These are phyloP conservation scores for Trebouxia gelatinosa DNA, from an alignment of 163 green algal species.

Conservation along the genomic window DNA sequence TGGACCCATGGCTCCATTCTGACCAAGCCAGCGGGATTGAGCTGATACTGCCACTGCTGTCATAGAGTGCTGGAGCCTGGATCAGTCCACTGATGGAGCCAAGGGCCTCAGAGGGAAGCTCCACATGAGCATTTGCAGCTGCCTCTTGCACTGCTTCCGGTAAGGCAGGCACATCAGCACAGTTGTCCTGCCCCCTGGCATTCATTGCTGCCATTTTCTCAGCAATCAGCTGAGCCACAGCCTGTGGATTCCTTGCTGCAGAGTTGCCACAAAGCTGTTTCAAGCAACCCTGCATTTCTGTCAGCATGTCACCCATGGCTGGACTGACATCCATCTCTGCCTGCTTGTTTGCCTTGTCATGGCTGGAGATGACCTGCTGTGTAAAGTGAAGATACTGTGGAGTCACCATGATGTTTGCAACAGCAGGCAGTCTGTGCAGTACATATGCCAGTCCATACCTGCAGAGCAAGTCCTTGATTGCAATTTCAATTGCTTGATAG, in stretches of 20 bases:
- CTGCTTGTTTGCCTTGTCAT: constrained; percentile 1
- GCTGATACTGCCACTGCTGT: background rate
- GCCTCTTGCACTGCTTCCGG: background rate
- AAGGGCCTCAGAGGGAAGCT: background rate
- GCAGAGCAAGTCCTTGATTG: background rate
- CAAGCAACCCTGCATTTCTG: constrained; percentile 11
- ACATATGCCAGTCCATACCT: constrained; percentile 3
- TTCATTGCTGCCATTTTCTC: constrained; percentile 4
- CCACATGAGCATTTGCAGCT: background rate
- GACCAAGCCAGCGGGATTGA: background rate
- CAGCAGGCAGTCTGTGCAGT: background rate
- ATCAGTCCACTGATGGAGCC: background rate
- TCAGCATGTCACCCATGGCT: constrained; percentile 3
- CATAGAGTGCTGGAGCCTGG: background rate
- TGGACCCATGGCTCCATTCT: background rate
- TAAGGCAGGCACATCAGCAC: constrained; percentile 4
- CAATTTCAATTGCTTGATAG: background rate
- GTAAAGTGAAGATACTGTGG: background rate
- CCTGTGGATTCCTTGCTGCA: background rate
- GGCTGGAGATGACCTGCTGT: background rate
- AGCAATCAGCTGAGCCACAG: no score
- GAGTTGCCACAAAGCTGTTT: constrained; percentile 1
- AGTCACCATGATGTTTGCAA: constrained; percentile 2
- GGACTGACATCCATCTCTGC: no score
- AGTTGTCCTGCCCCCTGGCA: background rate